Evolutionary conservation across 1,284 basidiomycete genomes (phyloP), one percentile per base, ranked within the genome.

Genomic region (Mycena sp.): DNA sequence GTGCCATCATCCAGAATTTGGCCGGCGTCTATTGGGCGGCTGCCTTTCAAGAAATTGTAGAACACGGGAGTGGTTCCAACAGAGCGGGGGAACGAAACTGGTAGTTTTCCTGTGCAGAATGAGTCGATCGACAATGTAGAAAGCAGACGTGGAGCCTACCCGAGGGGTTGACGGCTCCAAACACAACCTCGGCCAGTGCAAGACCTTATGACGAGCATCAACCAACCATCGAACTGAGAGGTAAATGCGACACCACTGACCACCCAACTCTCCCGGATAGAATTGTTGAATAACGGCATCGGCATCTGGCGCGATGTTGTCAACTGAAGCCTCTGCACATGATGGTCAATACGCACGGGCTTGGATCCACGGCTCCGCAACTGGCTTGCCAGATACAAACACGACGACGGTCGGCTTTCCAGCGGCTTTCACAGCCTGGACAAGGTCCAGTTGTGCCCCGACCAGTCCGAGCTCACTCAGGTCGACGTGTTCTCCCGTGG

Each of bases 201-300:
- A 85, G 77, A 7, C 78, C 77, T 77, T 56, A n/a, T n/a, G n/a
- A 38, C 25, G 44, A 28, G 23, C 23, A 46, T n/a, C 14, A 32
- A 25, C 5, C 16, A n/a, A 16, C 32, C 28, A 25, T 12, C 16
- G n/a, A 38, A 25, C 7, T 35, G 32, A 35, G 32, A 35, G 17
- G 11, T 12, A 40, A 37, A 14, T 49, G 14, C 19, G 10, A 12
- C 38, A 32, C 17, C 28, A 54, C 69, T 43, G 29, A 78, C 88
- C 88, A 62, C 87, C 87, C 29, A 87, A 78, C 72, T 91, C 89
- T 0, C 88, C 89, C 11, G 87, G 87, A 69, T 91, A 91, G 76
- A 91, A 90, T 71, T 91, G 87, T 69, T 90, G 88, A 3, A 91
- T 73, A 11, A 91, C 85, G 0, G 87, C 88, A 67, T 88, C 86